phyloP scores from a whole-genome alignment of 202 grass and related monocot genomes.

The Panicum virgatum region DNA sequence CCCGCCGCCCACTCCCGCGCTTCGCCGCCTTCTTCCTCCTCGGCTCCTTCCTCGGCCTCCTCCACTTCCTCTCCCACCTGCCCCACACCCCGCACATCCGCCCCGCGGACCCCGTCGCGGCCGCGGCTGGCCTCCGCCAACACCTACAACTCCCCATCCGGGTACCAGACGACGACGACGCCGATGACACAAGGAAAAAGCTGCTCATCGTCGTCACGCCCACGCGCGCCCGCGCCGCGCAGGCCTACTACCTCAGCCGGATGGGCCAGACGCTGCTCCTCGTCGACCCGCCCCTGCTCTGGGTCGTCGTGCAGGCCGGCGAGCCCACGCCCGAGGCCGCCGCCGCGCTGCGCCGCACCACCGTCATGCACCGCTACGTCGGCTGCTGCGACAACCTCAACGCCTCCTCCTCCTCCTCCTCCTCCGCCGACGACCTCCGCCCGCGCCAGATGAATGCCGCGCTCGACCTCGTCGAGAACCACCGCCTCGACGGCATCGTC shows the following conservation, averaged over 20 bases:
- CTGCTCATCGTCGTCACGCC: conserved; percentile 75
- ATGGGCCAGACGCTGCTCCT: conserved; percentile 82
- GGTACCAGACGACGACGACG: background rate
- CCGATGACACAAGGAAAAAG: background rate
- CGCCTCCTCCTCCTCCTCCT: no score
- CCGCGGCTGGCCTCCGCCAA: background rate
- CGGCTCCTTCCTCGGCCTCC: conserved; percentile 70
- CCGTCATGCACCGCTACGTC: conserved; percentile 83
- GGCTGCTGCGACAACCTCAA: conserved; percentile 50
- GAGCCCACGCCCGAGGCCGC: conserved; percentile 66
- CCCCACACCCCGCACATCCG: conserved; percentile 25
- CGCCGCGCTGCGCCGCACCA: conserved; percentile 57
- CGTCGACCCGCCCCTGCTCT: conserved; percentile 59
- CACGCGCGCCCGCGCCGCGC: conserved; percentile 74
- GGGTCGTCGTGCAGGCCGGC: conserved; percentile 82
- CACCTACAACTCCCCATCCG: background rate
- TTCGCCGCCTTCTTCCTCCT: conserved; percentile 82
- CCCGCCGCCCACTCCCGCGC: conserved; percentile 54
- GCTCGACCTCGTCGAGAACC: conserved; percentile 80
- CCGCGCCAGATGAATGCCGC: conserved; percentile 85
- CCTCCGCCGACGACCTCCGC: background rate
- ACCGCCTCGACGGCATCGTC: conserved; percentile 79
- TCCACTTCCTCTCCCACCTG: conserved; percentile 69
- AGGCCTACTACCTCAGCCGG: conserved; percentile 73
- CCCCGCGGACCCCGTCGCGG: background rate